Evolutionary conservation across 2,329 filamentous ascomycete species (phyloP).

Genomic region (Colletotrichum lentis): DNA sequence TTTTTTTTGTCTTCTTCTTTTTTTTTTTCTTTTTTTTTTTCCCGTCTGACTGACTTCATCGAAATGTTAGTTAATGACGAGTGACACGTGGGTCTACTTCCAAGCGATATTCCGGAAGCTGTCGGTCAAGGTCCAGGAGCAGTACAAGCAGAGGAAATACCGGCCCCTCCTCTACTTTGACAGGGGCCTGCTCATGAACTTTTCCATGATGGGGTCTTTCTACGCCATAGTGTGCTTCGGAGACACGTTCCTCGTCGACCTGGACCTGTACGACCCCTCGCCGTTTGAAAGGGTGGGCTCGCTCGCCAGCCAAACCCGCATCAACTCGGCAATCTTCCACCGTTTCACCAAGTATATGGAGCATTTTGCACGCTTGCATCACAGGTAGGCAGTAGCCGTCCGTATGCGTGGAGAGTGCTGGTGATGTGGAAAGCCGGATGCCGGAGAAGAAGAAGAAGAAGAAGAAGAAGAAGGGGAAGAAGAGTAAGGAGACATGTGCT

Average conservation of each 20-base stretch:
- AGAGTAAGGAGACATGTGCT: background rate
- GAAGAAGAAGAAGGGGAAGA: too few species aligned
- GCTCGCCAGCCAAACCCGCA: slow-evolving; percentile 5
- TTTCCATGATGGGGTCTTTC: background rate
- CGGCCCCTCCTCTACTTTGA: slow-evolving; percentile 23
- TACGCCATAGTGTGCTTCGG: slow-evolving; percentile 7
- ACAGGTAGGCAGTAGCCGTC: background rate
- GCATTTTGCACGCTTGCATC: slow-evolving; percentile 14
- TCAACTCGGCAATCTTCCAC: slow-evolving; percentile 28
- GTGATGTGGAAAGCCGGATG: too few species aligned
- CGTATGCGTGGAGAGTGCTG: background rate
- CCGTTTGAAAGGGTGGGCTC: slow-evolving; percentile 16
- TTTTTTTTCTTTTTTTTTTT: too few species aligned
- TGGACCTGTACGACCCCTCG: slow-evolving; percentile 19
- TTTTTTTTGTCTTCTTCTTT: too few species aligned
- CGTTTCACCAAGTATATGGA: slow-evolving; percentile 18
- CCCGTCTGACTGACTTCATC: too few species aligned
- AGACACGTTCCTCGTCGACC: slow-evolving; percentile 8
- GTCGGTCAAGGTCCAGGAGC: slow-evolving; percentile 7
- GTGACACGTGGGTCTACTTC: slow-evolving; percentile 17
- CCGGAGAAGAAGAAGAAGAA: too few species aligned
- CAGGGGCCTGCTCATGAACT: slow-evolving; percentile 18
- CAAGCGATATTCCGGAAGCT: slow-evolving; percentile 5
- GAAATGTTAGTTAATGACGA: slow-evolving; percentile 29
- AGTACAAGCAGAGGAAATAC: background rate